These are phyloP conservation scores for Keithomyces neogunnii DNA, from an alignment of 2,329 filamentous ascomycete genomes.

Conservation along the genomic window DNA sequence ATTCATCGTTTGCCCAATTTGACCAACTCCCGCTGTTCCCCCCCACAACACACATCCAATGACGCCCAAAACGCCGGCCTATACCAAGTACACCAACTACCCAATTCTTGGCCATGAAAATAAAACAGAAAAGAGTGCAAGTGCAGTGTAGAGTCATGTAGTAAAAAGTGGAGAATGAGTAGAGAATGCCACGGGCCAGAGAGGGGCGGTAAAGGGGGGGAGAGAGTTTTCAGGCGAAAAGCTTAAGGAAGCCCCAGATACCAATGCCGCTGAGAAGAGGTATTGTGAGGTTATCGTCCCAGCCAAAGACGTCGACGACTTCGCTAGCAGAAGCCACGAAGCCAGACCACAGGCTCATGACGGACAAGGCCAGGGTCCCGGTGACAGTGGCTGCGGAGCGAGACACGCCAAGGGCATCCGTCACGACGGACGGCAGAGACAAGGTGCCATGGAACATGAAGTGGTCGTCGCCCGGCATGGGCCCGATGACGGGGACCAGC, in stretches of 20 bases:
- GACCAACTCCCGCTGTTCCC: background rate
- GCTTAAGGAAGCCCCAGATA: slow-evolving; percentile 83
- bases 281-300: slow-evolving; percentile 97
- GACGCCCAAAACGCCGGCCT: slow-evolving; percentile 3
- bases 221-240: slow-evolving; percentile 54
- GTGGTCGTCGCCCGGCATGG: slow-evolving; percentile 59
- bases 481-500: slow-evolving; percentile 61
- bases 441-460: slow-evolving; percentile 74
- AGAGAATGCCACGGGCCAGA: background rate
- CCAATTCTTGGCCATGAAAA: background rate
- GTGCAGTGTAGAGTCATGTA: background rate
- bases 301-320: slow-evolving; percentile 81
- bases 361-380: slow-evolving; percentile 64
- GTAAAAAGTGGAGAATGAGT: background rate
- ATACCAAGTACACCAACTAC: background rate
- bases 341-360: slow-evolving; percentile 83
- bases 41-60: background rate
- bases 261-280: slow-evolving; percentile 82
- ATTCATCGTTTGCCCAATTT: background rate
- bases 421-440: slow-evolving; percentile 54
- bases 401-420: slow-evolving; percentile 53
- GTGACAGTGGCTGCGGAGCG: slow-evolving; percentile 51
- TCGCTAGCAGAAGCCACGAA: slow-evolving; percentile 83
- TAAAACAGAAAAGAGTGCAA: background rate
- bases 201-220: background rate